Percentiles rank a stretch among this genome's conserved stretches.
Conservation (phyloP, 2,329 filamentous ascomycete species). For the Fusarium sp. region DNA sequence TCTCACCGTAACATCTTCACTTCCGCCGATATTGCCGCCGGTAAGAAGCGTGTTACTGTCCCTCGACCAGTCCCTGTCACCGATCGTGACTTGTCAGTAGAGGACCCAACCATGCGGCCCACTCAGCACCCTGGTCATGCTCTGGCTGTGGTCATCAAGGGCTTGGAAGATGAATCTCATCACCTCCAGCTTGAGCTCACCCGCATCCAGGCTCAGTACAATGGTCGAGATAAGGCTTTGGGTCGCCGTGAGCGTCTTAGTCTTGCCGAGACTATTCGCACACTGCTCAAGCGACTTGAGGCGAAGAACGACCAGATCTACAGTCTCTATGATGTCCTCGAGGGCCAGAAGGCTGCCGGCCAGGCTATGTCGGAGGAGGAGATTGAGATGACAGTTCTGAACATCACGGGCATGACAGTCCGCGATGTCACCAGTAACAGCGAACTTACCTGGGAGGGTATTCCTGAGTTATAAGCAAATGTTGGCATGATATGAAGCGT, state of each 20-base stretch:
- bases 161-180: conserved; percentile 81
- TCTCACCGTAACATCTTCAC: conserved; percentile 57
- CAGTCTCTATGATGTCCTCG: conserved; percentile 83
- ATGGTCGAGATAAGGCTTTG: conserved; percentile 73
- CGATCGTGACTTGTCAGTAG: conserved; percentile 64
- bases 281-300: conserved; percentile 73
- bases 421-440: conserved; percentile 55
- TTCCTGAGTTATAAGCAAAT: conserved; percentile 47
- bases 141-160: conserved; percentile 85
- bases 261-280: conserved; percentile 71
- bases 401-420: conserved; percentile 62
- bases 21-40: conserved; percentile 53
- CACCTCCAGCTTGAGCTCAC: conserved; percentile 80
- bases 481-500: conserved; percentile 19
- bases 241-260: conserved; percentile 73
- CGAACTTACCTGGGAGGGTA: conserved; percentile 58
- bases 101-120: conserved; percentile 72
- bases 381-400: conserved; percentile 73
- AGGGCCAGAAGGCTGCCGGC: conserved; percentile 78
- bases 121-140: conserved; percentile 77
- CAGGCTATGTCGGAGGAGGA: conserved; percentile 73
- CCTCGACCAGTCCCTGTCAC: conserved; percentile 75
- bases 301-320: conserved; percentile 85
- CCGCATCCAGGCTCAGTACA: conserved; percentile 71
- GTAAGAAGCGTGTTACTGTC: conserved; percentile 71